A percentile compares a stretch with the other conserved stretches of the same genome.
phyloP scores from a whole-genome alignment of 2,329 filamentous ascomycete genomes.

The Mariannaea elegans region DNA sequence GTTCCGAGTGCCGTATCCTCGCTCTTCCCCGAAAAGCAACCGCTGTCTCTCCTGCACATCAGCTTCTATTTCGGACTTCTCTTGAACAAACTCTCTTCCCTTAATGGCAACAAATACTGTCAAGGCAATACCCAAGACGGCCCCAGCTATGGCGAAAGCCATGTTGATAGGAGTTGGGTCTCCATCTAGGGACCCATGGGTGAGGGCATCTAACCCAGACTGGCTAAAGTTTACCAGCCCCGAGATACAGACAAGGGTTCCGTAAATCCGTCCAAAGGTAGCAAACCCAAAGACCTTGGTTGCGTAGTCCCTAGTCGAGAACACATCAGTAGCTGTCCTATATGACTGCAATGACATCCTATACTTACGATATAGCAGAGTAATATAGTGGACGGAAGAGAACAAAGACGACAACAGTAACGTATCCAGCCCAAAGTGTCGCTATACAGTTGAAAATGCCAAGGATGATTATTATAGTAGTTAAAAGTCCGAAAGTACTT shows the following conservation, averaged over 20 bases:
- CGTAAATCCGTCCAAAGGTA: conserved; percentile 84
- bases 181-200: conserved; percentile 45
- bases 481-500: conserved; percentile 66
- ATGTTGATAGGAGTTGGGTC: conserved; percentile 8
- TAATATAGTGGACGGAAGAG: conserved; percentile 80
- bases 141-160: background rate
- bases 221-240: conserved; percentile 78
- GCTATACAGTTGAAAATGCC: conserved; percentile 71
- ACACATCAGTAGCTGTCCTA: background rate
- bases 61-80: background rate
- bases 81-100: background rate
- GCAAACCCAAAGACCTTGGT: conserved; percentile 67
- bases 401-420: conserved; percentile 74
- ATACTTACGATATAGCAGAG: conserved; percentile 72
- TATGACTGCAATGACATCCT: no score
- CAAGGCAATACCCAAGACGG: background rate
- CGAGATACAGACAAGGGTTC: conserved; percentile 76
- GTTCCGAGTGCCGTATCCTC: background rate
- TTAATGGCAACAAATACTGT: background rate
- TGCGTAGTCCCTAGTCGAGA: conserved; percentile 2
- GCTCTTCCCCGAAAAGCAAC: background rate
- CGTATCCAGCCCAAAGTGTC: conserved; percentile 69
- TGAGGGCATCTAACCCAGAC: conserved; percentile 73
- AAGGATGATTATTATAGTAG: conserved; percentile 66
- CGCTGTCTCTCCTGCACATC: background rate